Conservation (phyloP, 306 rosid genomes). For the Dicorynia guianensis region DNA sequence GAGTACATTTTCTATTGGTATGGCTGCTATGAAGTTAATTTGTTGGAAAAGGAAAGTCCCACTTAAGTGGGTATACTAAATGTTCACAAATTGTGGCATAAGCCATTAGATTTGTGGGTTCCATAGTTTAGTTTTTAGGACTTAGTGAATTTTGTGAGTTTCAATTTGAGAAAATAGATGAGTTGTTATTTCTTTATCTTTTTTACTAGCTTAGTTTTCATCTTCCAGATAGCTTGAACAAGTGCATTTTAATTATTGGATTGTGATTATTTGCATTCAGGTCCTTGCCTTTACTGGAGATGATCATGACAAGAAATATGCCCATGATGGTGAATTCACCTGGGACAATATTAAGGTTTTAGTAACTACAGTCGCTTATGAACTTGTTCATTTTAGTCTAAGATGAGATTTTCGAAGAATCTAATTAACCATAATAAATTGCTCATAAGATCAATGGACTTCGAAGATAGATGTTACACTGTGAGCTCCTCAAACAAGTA, state of each 20-base stretch:
- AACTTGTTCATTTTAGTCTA: not conserved
- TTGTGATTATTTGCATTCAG: constrained; percentile 31
- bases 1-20: constrained; percentile 41
- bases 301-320: constrained; percentile 65
- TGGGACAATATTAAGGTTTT: constrained; percentile 56
- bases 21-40: not conserved
- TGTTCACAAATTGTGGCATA: no score
- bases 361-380: not conserved
- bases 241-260: no score
- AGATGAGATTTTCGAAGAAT: not conserved
- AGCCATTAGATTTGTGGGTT: no score
- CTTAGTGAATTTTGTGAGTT: no score
- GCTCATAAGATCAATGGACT: no score
- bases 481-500: not conserved
- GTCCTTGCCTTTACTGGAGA: constrained; percentile 67
- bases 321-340: constrained; percentile 55
- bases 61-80: no score
- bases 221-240: no score
- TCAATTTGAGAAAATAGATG: no score
- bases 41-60: no score
- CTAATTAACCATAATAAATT: not conserved
- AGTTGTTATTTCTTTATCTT: no score
- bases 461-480: no score
- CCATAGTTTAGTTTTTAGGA: no score
- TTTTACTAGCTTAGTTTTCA: not conserved